These are phyloP conservation scores for Cutaneotrichosporon sp. DNA, from an alignment of 1,284 basidiomycete species.

Conservation along the genomic window DNA sequence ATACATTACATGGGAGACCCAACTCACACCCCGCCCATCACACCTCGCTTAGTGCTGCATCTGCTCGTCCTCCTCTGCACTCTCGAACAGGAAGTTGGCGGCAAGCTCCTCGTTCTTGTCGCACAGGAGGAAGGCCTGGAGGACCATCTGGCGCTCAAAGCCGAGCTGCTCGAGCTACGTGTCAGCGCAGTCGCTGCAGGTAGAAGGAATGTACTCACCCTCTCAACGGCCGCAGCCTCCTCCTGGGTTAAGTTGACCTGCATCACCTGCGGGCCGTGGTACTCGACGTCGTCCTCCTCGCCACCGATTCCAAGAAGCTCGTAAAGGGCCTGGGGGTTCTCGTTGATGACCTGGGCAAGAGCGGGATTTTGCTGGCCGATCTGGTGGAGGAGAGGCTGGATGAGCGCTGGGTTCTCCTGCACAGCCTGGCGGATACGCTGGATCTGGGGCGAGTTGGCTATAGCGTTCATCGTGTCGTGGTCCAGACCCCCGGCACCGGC, in stretches of 20 bases:
- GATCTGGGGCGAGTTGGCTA: constrained; percentile 66
- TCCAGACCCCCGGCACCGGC: constrained; percentile 33
- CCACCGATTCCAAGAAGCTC: constrained; percentile 61
- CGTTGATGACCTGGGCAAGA: constrained; percentile 65
- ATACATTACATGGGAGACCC: constrained; percentile 5
- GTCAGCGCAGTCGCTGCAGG: constrained; percentile 56
- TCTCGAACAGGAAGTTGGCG: constrained; percentile 86
- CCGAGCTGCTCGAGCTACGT: constrained; percentile 70
- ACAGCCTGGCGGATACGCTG: constrained; percentile 70
- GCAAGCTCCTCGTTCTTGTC: constrained; percentile 95
- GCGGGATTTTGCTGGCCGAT: constrained; percentile 72
- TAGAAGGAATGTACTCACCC: no score
- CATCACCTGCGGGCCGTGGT: constrained; percentile 65
- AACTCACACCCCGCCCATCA: no score
- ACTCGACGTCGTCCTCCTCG: constrained; percentile 56
- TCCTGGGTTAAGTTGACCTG: constrained; percentile 70
- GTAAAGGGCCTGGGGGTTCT: constrained; percentile 70
- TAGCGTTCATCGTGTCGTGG: constrained; percentile 26
- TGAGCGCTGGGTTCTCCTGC: constrained; percentile 69
- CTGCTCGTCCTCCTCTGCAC: constrained; percentile 62
- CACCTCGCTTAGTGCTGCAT: constrained; percentile 20
- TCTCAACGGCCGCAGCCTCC: constrained; percentile 79
- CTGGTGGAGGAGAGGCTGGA: constrained; percentile 82
- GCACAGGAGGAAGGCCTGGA: constrained; percentile 86
- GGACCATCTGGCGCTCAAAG: constrained; percentile 72